phyloP scores from a whole-genome alignment of 2,329 filamentous ascomycete species.

The Immersiporthe knoxdaviesiana region DNA sequence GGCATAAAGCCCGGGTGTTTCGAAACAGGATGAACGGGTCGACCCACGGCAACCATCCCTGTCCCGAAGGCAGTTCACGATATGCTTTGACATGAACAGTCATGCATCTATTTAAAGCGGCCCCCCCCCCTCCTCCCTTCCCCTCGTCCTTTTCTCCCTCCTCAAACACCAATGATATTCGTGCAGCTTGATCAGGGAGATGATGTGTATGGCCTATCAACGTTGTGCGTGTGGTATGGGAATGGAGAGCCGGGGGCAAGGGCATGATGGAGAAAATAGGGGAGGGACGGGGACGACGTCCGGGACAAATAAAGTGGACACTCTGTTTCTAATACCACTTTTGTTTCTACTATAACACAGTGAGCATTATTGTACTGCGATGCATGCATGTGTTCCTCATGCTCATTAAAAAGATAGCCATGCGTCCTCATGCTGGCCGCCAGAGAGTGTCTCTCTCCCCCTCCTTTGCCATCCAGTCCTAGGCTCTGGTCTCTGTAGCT shows the following conservation, averaged over 20 bases:
- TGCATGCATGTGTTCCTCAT: not conserved
- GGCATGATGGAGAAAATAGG: not conserved
- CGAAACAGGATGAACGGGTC: slow-evolving; percentile 18
- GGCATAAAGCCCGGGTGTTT: slow-evolving; percentile 9
- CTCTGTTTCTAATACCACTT: slow-evolving; percentile 13
- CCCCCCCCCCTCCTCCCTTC: not conserved
- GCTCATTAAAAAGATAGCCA: slow-evolving; percentile 5
- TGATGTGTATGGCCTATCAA: not conserved
- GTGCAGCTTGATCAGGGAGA: not conserved
- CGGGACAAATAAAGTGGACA: slow-evolving; percentile 9
- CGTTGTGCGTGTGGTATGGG: not conserved
- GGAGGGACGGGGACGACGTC: not conserved
- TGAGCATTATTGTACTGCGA: slow-evolving; percentile 1
- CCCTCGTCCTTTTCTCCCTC: too few relatives aligned
- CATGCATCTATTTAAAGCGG: slow-evolving; percentile 8
- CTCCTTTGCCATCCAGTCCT: not conserved
- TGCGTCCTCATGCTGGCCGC: not conserved
- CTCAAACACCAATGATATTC: not conserved
- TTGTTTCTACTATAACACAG: slow-evolving; percentile 15
- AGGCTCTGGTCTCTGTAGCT: not conserved
- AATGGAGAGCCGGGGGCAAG: not conserved
- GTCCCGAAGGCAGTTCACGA: not conserved
- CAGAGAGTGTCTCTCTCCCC: not conserved
- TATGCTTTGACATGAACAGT: not conserved
- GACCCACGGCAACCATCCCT: slow-evolving; percentile 5